Evolutionary conservation across 805 yeast species (phyloP), one percentile per base, ranked within the genome.

Genomic region (Yarrowia sp.): DNA sequence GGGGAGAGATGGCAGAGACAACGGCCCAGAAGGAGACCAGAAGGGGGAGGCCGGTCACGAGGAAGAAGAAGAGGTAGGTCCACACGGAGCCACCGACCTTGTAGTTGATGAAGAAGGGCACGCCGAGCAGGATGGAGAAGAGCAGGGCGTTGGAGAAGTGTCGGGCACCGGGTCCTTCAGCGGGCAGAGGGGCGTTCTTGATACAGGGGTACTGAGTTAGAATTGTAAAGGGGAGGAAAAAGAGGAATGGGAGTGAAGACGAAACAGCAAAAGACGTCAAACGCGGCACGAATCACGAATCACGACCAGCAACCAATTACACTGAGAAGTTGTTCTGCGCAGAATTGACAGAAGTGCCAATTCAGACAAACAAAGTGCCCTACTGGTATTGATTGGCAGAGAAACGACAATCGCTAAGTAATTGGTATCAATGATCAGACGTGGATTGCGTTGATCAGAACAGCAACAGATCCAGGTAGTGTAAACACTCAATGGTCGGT

Each of bases 151-250:
- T 91, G 76, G 83, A 82, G 78, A 92, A 91, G 71, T 86, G 84
- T 73, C 83, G 85, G 33, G 92, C 81, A 26, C 96, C 92, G 6
- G 97, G 90, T 44, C 97, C 97, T 74, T 91, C 97, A 5, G 96
- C 96, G 28, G 96, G 92, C 67, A 90, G 79, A 11, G 92, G 92
- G 1, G 93, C 96, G 74, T 91, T 91, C 72, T 87, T 84, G 73
- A 91, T 90, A 8, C 92, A 80, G 28, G 96, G 96, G 58, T 73
- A 83, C 58, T 51, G 48, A 9, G 44, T 54, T 40, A 54, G 61
- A 0, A 14, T 12, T 3, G 30, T 4, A 10, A 21, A 6, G 16
- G 24, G 16, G 9, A 10, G 22, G 41, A 9, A 10, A 10, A 10
- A 10, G 24, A 16, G 32, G 14, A 43, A 8, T 10, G 17, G 30